Evolutionary conservation across 1,284 basidiomycete genomes (phyloP).

Genomic region (Heliocybe sulcata): DNA sequence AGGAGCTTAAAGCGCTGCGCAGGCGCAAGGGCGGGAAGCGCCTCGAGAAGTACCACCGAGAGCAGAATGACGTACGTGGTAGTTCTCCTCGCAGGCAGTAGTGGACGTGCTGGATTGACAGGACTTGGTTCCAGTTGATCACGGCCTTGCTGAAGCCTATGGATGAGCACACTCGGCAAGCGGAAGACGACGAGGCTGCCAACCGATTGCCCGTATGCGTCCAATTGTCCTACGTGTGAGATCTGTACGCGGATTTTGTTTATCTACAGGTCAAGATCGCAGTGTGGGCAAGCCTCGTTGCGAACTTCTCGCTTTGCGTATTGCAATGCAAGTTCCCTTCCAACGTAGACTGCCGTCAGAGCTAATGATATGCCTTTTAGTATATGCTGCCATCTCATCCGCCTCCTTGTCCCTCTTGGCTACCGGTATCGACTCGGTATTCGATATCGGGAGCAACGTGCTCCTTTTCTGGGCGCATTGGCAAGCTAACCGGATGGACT

Average conservation of each 20-base stretch:
- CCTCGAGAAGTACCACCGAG: slow-evolving; percentile 68
- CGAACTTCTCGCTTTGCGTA: slow-evolving; percentile 67
- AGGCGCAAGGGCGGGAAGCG: slow-evolving; percentile 49
- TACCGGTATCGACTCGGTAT: slow-evolving; percentile 84
- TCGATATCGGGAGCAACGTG: slow-evolving; percentile 89
- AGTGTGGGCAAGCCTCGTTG: slow-evolving; percentile 73
- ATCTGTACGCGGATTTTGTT: neutral
- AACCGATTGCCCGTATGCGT: slow-evolving; percentile 55
- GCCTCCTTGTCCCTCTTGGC: slow-evolving; percentile 85
- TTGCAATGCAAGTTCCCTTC: slow-evolving; percentile 50
- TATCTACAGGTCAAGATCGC: slow-evolving; percentile 74
- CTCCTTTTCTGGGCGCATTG: slow-evolving; percentile 79
- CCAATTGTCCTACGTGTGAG: neutral
- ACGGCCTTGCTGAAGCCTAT: slow-evolving; percentile 80
- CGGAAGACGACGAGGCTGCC: slow-evolving; percentile 55
- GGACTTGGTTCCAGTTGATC: slow-evolving; percentile 55
- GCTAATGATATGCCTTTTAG: slow-evolving; percentile 26
- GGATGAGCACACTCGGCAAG: slow-evolving; percentile 77
- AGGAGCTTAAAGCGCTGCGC: neutral
- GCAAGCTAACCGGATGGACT: slow-evolving; percentile 67
- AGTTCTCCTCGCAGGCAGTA: slow-evolving; percentile 2
- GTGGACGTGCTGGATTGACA: slow-evolving; percentile 6
- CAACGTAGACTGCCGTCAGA: slow-evolving; percentile 3
- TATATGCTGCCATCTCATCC: slow-evolving; percentile 84
- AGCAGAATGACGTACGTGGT: slow-evolving; percentile 71